Evolutionary conservation across 2,329 filamentous ascomycete genomes (phyloP), one percentile per base, ranked within the genome.

Genomic region (Fusarium heterosporum): DNA sequence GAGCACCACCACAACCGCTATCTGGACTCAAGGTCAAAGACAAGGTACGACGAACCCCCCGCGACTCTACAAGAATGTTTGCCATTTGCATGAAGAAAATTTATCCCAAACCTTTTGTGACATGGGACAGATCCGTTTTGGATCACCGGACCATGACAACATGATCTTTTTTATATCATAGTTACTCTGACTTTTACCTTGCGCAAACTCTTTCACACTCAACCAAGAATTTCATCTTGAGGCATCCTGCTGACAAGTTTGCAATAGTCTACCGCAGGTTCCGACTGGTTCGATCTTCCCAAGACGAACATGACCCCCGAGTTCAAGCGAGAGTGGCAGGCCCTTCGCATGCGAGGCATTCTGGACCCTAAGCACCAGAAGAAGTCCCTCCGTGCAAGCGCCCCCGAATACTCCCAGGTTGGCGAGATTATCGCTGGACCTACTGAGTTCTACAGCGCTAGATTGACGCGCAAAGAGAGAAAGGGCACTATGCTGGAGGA

Each of bases 311-410:
- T 97, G 49, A 97, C 93, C 1, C 88, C 93, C 10, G 89, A 96
- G 74, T 83, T 97, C 64, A 97, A 94, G 79, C 87, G 93, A 70
- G 95, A 99, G 76, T 83, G 97, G 49, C 93, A 97, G 78, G 83
- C 98, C 12, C 83, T 99, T 60, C 90, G 93, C 68, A 95, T 97
- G 90, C 89, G 96, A 77, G 90, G 89, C 55, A 90, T 97, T 19
- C 84, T 98, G 22, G 95, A 98, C 69, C 90, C 93, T 1, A 95
- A 98, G 76, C 91, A 95, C 74, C 97, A 97, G 83, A 96, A 95
- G 77, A 98, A 97, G 78, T 90, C 95, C 50, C 85, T 88, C 55
- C 93, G 91, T 75, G 84, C 86, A 59, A 74, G 64, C 38, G 71
- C 75, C 11, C 96, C 96, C 2, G 89, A 93, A 63, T 98, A 91